These are phyloP conservation scores for Coemansia furcata DNA, from an alignment of 192 early-diverging fungal genomes.

Conservation along the genomic window DNA sequence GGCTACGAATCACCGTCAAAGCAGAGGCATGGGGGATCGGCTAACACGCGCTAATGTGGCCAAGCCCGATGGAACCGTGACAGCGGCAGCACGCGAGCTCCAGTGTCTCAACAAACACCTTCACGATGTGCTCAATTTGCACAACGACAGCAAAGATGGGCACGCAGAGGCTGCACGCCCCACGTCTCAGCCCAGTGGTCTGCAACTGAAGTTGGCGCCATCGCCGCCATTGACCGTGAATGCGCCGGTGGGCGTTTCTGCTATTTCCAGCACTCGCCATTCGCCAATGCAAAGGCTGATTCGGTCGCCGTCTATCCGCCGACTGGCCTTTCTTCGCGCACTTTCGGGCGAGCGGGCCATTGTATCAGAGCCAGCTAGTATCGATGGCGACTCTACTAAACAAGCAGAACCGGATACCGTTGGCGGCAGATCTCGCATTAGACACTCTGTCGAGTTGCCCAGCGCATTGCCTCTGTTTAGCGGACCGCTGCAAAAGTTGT, in stretches of 20 bases:
- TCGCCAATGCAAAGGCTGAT: slow-evolving; percentile 5
- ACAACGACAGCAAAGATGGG: background rate
- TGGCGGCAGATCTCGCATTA: background rate
- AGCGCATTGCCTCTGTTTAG: background rate
- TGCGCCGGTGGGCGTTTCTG: background rate
- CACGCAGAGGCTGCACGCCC: background rate
- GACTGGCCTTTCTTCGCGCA: slow-evolving; percentile 15
- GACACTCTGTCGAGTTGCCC: background rate
- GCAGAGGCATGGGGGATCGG: background rate
- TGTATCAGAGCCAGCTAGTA: background rate
- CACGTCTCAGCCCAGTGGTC: background rate
- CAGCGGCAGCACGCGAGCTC: slow-evolving; percentile 13
- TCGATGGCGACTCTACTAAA: background rate
- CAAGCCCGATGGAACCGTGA: background rate
- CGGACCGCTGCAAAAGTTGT: background rate
- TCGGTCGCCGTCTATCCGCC: slow-evolving; percentile 27
- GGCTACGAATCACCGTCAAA: background rate
- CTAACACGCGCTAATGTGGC: background rate
- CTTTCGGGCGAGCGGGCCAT: slow-evolving; percentile 5
- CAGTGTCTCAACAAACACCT: slow-evolving; percentile 20
- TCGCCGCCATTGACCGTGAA: background rate
- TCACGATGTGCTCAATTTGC: slow-evolving; percentile 27
- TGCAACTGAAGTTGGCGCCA: background rate
- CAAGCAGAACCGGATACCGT: background rate
- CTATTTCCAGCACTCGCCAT: background rate